phyloP scores from a whole-genome alignment of 768 basidiomycete genomes.

The Xanthoconium purpureum region DNA sequence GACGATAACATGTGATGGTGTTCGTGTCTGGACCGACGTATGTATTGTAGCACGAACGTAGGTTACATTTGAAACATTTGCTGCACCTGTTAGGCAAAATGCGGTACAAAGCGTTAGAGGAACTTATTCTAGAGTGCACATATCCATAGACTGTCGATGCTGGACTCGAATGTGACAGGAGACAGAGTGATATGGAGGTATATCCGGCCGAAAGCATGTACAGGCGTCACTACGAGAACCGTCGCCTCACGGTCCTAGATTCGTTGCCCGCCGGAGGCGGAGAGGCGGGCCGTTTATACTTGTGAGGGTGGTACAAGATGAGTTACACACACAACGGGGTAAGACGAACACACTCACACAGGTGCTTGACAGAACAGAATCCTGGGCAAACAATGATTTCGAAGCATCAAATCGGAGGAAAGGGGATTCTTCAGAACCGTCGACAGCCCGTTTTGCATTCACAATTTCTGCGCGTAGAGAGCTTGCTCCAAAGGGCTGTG shows the following conservation, averaged over 20 bases:
- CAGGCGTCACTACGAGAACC: slow-evolving; percentile 7
- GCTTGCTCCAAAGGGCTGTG: slow-evolving; percentile 43
- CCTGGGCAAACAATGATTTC: slow-evolving; percentile 21
- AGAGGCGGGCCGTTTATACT: slow-evolving; percentile 17
- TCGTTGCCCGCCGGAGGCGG: background rate
- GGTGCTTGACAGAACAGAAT: background rate
- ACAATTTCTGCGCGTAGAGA: slow-evolving; percentile 22
- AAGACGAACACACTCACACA: slow-evolving; percentile 10
- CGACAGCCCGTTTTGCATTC: background rate
- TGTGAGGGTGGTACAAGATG: background rate
- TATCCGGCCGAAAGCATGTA: background rate
- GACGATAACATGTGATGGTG: too few species aligned
- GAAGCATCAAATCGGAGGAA: background rate
- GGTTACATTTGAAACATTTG: too few species aligned
- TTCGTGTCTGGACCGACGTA: too few species aligned
- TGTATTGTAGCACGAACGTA: too few species aligned
- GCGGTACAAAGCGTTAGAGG: too few species aligned
- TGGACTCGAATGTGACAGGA: too few species aligned
- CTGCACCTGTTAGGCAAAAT: too few species aligned
- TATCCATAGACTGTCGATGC: too few species aligned
- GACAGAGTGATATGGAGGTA: background rate
- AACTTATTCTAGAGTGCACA: too few species aligned
- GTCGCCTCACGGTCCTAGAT: slow-evolving; percentile 11
- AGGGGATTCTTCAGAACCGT: background rate
- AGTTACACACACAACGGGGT: background rate